phyloP scores from a whole-genome alignment of 371 early-diverging fungal genomes.

The Syncephalastrum sp. region DNA sequence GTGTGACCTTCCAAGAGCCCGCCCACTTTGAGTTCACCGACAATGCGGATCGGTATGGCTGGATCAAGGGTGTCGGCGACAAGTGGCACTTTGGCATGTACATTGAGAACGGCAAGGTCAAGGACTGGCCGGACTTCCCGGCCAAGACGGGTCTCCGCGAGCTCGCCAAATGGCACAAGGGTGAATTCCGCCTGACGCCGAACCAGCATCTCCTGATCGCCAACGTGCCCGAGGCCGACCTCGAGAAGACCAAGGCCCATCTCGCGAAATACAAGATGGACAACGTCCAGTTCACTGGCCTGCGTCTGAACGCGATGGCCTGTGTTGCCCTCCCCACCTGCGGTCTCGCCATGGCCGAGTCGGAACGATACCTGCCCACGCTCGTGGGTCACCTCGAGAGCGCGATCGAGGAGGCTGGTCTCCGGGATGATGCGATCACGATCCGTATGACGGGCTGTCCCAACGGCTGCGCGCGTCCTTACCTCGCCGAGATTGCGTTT shows the following conservation, averaged over 20 bases:
- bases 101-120: slow-evolving; percentile 90
- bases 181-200: slow-evolving; percentile 85
- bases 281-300: slow-evolving; percentile 74
- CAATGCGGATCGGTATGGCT: slow-evolving; percentile 93
- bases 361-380: slow-evolving; percentile 89
- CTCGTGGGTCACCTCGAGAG: slow-evolving; percentile 78
- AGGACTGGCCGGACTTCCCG: slow-evolving; percentile 77
- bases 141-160: slow-evolving; percentile 80
- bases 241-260: slow-evolving; percentile 67
- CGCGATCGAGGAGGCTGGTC: slow-evolving; percentile 74
- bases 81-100: slow-evolving; percentile 87
- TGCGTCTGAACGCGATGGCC: slow-evolving; percentile 90
- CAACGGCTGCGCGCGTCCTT: slow-evolving; percentile 93
- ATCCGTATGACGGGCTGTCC: slow-evolving; percentile 98
- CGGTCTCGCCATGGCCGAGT: slow-evolving; percentile 94
- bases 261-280: slow-evolving; percentile 79
- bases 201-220: slow-evolving; percentile 89
- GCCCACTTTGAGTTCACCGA: slow-evolving; percentile 72
- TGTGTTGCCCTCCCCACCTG: slow-evolving; percentile 95
- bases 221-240: slow-evolving; percentile 71
- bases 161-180: slow-evolving; percentile 75
- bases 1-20: slow-evolving; percentile 65
- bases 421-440: slow-evolving; percentile 84
- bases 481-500: slow-evolving; percentile 90
- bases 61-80: slow-evolving; percentile 73